A percentile compares a stretch with the other conserved stretches of the same genome.
Evolutionary conservation across 805 yeast species (phyloP).

Genomic region (Metschnikowia kunwiensis): DNA sequence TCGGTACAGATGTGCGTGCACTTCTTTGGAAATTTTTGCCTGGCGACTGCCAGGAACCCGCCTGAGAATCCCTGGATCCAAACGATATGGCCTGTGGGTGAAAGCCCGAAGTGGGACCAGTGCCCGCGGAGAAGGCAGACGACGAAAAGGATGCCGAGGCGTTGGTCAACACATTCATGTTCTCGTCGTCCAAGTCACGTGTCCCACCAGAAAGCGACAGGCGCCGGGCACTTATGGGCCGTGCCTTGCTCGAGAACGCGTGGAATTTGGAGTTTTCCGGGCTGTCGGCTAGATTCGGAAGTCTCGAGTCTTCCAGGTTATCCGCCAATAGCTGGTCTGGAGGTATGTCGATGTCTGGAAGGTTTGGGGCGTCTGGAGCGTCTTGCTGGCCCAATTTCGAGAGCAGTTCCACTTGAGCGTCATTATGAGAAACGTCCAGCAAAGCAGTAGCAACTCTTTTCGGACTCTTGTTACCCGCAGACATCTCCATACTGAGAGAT

Average conservation of each 20-base stretch:
- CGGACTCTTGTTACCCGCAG: background rate
- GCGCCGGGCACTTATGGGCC: background rate
- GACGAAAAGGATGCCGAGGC: constrained; percentile 17
- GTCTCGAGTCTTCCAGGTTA: background rate
- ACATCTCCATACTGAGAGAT: background rate
- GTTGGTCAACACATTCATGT: constrained; percentile 22
- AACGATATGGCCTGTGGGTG: constrained; percentile 4
- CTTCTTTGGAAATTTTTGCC: constrained; percentile 2
- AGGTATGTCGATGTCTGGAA: background rate
- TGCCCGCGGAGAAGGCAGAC: constrained; percentile 7
- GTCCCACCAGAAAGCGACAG: background rate
- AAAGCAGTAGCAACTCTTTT: too few relatives aligned
- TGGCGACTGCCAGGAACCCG: constrained; percentile 8
- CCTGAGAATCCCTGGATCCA: constrained; percentile 11
- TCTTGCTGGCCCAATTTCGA: too few relatives aligned
- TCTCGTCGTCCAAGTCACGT: constrained; percentile 36
- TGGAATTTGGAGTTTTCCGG: background rate
- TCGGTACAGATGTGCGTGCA: background rate
- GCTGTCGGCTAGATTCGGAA: background rate
- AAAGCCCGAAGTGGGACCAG: background rate
- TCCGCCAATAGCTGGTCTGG: background rate
- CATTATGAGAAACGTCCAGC: background rate
- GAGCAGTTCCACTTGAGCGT: too few relatives aligned
- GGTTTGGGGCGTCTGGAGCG: background rate
- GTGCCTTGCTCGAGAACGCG: background rate